These are phyloP conservation scores for Penicillium vulpinum DNA, from an alignment of 2,329 filamentous ascomycete species.

Conservation along the genomic window DNA sequence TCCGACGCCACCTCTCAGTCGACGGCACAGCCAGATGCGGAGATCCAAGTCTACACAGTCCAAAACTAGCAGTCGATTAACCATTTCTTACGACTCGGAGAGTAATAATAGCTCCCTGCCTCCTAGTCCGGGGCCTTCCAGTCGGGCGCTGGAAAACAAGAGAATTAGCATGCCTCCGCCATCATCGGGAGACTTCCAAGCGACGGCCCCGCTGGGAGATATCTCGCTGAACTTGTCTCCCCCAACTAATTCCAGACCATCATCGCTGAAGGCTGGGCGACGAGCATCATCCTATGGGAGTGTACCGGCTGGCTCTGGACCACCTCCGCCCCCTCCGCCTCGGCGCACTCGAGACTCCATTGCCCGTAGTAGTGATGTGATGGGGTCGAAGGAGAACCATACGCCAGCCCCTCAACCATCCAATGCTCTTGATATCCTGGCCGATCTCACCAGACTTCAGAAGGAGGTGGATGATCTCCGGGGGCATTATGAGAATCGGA, in stretches of 20 bases:
- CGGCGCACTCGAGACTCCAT: constrained; percentile 47
- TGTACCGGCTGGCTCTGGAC: constrained; percentile 27
- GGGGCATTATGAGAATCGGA: constrained; percentile 40
- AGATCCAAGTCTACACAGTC: constrained; percentile 38
- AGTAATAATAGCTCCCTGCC: constrained; percentile 33
- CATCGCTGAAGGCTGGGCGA: constrained; percentile 31
- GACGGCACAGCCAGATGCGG: constrained; percentile 50
- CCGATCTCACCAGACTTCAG: constrained; percentile 70
- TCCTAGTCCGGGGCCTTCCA: constrained; percentile 31
- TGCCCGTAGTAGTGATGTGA: constrained; percentile 37
- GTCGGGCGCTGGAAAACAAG: constrained; percentile 17
- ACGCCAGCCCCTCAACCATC: constrained; percentile 39
- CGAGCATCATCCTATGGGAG: constrained; percentile 28
- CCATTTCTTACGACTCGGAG: constrained; percentile 48
- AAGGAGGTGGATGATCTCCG: constrained; percentile 68
- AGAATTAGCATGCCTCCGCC: constrained; percentile 25
- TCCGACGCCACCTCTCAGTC: constrained; percentile 50
- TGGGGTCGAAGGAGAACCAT: constrained; percentile 22
- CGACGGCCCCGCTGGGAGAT: constrained; percentile 3
- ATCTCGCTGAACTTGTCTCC: constrained; percentile 18
- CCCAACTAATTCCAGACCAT: constrained; percentile 11
- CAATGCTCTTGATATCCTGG: constrained; percentile 62
- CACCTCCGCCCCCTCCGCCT: constrained; percentile 51
- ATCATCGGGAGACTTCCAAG: constrained; percentile 12
- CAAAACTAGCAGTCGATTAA: constrained; percentile 36